Conservation (phyloP, 179 eudicot genomes). For the Sideroxylon spinosum region DNA sequence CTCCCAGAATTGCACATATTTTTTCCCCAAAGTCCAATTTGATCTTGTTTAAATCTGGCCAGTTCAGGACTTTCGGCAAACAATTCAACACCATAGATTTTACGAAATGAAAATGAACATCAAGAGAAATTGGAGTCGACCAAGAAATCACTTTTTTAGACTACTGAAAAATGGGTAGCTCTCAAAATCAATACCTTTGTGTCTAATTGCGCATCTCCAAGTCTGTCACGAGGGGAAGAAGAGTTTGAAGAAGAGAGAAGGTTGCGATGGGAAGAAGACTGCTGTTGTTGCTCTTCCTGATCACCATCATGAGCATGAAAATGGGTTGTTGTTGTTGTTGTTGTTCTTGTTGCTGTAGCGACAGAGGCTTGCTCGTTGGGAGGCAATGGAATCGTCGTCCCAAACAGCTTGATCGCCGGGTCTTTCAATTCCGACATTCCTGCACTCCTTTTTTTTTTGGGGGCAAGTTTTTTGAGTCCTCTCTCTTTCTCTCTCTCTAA, state of each 20-base stretch:
- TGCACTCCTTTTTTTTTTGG: not conserved
- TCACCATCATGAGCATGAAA: conserved; percentile 12
- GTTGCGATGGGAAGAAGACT: too few relatives aligned
- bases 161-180: conserved; percentile 21
- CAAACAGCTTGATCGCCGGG: conserved; percentile 61
- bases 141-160: conserved; percentile 13
- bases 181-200: conserved; percentile 17
- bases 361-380: conserved; percentile 13
- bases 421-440: conserved; percentile 45
- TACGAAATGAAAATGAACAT: not conserved
- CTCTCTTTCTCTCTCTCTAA: not conserved
- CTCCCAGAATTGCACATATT: too few relatives aligned
- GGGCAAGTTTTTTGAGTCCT: too few relatives aligned
- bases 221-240: not conserved
- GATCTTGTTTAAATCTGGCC: too few relatives aligned
- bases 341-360: not conserved
- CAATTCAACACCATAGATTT: too few relatives aligned
- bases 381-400: conserved; percentile 55
- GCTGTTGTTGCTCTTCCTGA: not conserved
- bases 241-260: not conserved
- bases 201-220: conserved; percentile 1
- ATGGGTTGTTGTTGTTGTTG: not conserved
- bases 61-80: too few relatives aligned
- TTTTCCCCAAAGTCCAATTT: too few relatives aligned
- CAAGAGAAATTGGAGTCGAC: not conserved